phyloP scores from a whole-genome alignment of 2,329 filamentous ascomycete genomes.

The Penicillium sp. region DNA sequence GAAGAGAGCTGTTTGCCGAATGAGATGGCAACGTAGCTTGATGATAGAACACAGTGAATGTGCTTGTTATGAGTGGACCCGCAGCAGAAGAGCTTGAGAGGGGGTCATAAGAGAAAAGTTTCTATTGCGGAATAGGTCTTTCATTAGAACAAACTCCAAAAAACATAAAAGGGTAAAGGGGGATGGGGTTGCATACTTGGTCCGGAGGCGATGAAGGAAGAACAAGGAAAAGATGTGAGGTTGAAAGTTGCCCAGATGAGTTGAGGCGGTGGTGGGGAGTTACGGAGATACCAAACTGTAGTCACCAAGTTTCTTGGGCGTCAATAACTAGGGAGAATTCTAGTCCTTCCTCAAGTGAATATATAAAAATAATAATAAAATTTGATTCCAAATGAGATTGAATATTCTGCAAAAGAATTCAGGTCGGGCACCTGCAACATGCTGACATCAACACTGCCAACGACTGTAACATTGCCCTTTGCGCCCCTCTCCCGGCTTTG shows the following conservation, averaged over 20 bases:
- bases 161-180: neutral
- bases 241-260: constrained; percentile 14
- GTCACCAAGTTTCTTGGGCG: neutral
- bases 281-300: constrained; percentile 2
- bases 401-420: neutral
- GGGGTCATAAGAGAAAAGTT: constrained; percentile 18
- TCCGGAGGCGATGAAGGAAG: constrained; percentile 6
- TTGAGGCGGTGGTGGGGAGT: constrained; percentile 24
- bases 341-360: neutral
- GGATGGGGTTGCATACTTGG: constrained; percentile 8
- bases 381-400: neutral
- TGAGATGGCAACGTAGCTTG: constrained; percentile 10
- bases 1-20: constrained; percentile 5
- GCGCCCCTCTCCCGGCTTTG: constrained; percentile 3
- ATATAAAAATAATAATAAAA: neutral
- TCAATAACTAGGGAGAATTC: neutral
- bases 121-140: neutral
- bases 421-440: constrained; percentile 8
- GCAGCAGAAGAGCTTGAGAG: constrained; percentile 22
- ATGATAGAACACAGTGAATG: constrained; percentile 2
- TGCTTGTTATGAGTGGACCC: constrained; percentile 26
- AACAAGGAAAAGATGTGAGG: constrained; percentile 13
- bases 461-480: constrained; percentile 20
- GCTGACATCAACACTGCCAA: constrained; percentile 27
- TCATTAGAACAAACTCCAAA: neutral